A percentile compares a stretch with the other conserved stretches of the same genome.
phyloP scores from a whole-genome alignment of 352 stramenopile genomes.

The Phytophthora rubi region DNA sequence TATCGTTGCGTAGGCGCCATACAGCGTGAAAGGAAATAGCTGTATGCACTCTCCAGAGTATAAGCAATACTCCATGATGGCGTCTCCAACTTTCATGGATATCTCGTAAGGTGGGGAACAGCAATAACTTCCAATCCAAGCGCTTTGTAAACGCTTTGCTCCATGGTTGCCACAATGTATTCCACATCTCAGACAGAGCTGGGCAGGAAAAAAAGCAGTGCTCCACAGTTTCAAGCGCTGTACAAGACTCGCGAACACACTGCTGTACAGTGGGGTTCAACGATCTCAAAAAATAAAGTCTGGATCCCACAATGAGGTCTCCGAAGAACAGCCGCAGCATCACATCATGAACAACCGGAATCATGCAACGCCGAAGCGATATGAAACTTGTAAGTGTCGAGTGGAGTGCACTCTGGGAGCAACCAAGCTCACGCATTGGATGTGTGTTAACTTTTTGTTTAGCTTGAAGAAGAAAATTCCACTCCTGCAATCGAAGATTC shows the following conservation, averaged over 20 bases:
- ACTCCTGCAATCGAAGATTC: conserved; percentile 1
- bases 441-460: background rate
- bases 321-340: background rate
- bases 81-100: background rate
- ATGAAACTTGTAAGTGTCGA: background rate
- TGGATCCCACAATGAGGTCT: conserved; percentile 6
- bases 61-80: background rate
- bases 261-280: background rate
- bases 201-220: conserved; percentile 2
- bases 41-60: background rate
- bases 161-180: background rate
- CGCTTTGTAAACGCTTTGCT: background rate
- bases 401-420: background rate
- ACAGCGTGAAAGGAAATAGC: background rate
- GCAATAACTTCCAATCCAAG: background rate
- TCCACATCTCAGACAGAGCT: conserved; percentile 6
- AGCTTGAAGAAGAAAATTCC: background rate
- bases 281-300: conserved; percentile 4
- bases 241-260: conserved; percentile 7
- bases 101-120: background rate
- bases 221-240: conserved; percentile 9
- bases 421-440: background rate
- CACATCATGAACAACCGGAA: background rate
- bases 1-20: background rate
- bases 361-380: background rate